Evolutionary conservation across 768 basidiomycete genomes (phyloP).

Genomic region (Lentinula guzmanii): DNA sequence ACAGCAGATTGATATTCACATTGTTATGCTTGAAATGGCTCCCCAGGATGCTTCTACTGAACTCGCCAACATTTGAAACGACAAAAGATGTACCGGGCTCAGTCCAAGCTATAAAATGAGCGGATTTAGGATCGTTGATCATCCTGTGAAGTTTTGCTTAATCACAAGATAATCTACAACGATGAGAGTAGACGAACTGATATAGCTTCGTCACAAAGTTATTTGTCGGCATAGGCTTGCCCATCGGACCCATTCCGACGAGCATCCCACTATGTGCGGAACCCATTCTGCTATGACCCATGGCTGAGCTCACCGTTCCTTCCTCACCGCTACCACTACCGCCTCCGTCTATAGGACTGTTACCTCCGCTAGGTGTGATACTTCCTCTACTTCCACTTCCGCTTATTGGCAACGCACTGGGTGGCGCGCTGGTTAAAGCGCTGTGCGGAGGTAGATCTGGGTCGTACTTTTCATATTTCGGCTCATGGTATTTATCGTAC

Average conservation of each 20-base stretch:
- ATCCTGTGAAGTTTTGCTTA: conserved; percentile 41
- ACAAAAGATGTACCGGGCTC: conserved; percentile 80
- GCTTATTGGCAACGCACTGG: not conserved
- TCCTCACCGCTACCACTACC: conserved; percentile 5
- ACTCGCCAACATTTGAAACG: conserved; percentile 81
- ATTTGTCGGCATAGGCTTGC: conserved; percentile 66
- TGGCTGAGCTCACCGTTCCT: not conserved
- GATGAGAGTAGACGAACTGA: conserved; percentile 45
- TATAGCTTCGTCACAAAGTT: conserved; percentile 89
- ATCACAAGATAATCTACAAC: not conserved
- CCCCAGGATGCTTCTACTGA: conserved; percentile 78
- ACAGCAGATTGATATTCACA: conserved; percentile 33
- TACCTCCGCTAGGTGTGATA: conserved; percentile 4
- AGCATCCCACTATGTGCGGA: conserved; percentile 20
- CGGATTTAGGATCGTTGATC: conserved; percentile 79
- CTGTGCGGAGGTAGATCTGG: not conserved
- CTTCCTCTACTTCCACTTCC: not conserved
- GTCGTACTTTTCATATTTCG: conserved; percentile 4
- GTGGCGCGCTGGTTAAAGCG: not conserved
- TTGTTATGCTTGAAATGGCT: conserved; percentile 91
- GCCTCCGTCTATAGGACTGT: conserved; percentile 7
- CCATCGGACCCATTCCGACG: conserved; percentile 48
- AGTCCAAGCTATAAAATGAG: conserved; percentile 80
- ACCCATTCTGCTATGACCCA: not conserved
- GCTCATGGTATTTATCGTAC: not conserved